Evolutionary conservation across 1,284 basidiomycete species (phyloP), one percentile per base, ranked within the genome.

Genomic region (Heterobasidion irregulare): DNA sequence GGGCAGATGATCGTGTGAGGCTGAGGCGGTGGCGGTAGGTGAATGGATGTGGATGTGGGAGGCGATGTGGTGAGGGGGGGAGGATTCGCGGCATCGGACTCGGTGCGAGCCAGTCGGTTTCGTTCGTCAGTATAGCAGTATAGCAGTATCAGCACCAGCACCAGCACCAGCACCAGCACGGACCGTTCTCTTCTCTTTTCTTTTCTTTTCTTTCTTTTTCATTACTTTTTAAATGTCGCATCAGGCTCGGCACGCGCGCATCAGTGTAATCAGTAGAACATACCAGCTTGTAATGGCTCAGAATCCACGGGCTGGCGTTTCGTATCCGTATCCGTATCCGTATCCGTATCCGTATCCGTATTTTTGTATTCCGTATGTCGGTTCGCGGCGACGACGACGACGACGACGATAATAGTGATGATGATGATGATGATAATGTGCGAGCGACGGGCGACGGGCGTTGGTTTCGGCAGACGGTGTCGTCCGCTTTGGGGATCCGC

Each of bases 1-100:
- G 64, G 61, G 53, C 74, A 74, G 54, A 43, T 51, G 54, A 34
- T 60, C 54, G 26, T 60, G 44, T 60, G 58, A 60, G 38, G 10
- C 2, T 6, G 38, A 1, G 38, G 38, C 10, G 38, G 38, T 41
- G 38, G n/a, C 5, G 38, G 38, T 41, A 4, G 12, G 38, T 41
- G 26, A 1, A 7, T 8, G 15, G 38, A 9, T 15, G 38, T 41
- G 8, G 38, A 8, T 9, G 38, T 8, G 38, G 38, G 15, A 41
- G 38, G 38, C 9, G 38, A 15, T 41, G 15, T 18, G 18, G 18
- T 2, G 38, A 15, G 38, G 38, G 7, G 10, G 8, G n/a, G n/a
- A 10, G n/a, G 38, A n/a, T 41, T 4, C n/a, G 38, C n/a, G 38
- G 5, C 38, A 41, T 41, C n/a, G 38, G 10, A 12, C n/a, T 41